A percentile compares a stretch with the other conserved stretches of the same genome.
Conservation (phyloP, 129 eudicot species). For the Helichrysum umbraculigerum region DNA sequence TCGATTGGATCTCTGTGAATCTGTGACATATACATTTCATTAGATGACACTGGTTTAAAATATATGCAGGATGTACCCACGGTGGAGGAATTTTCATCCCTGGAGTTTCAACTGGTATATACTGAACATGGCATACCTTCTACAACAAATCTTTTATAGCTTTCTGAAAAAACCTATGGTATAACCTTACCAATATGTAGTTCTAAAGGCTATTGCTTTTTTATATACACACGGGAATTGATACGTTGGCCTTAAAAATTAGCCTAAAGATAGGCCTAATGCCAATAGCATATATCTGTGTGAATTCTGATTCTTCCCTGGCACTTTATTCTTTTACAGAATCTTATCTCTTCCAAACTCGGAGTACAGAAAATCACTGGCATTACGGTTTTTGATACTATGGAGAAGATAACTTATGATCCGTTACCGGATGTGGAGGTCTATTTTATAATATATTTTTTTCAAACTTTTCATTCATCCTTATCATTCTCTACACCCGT, state of each 20-base stretch:
- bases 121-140: background rate
- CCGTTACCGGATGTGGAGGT: slow-evolving; percentile 79
- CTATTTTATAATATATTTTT: slow-evolving; percentile 18
- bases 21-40: background rate
- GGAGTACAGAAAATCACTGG: slow-evolving; percentile 95
- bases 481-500: background rate
- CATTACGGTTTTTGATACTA: slow-evolving; percentile 67
- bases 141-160: background rate
- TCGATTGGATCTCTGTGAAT: background rate
- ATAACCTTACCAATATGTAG: background rate
- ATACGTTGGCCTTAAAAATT: no score
- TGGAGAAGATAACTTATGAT: slow-evolving; percentile 71
- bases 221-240: no score
- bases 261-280: background rate
- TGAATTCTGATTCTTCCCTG: slow-evolving; percentile 8
- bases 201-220: background rate
- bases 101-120: slow-evolving; percentile 75
- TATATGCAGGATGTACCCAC: slow-evolving; percentile 62
- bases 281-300: background rate
- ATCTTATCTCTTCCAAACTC: slow-evolving; percentile 71
- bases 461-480: background rate
- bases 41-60: background rate
- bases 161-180: background rate
- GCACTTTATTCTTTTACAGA: slow-evolving; percentile 48
- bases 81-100: slow-evolving; percentile 61